phyloP scores from a whole-genome alignment of 1,284 basidiomycete genomes.

The Ceratobasidium sp. region DNA sequence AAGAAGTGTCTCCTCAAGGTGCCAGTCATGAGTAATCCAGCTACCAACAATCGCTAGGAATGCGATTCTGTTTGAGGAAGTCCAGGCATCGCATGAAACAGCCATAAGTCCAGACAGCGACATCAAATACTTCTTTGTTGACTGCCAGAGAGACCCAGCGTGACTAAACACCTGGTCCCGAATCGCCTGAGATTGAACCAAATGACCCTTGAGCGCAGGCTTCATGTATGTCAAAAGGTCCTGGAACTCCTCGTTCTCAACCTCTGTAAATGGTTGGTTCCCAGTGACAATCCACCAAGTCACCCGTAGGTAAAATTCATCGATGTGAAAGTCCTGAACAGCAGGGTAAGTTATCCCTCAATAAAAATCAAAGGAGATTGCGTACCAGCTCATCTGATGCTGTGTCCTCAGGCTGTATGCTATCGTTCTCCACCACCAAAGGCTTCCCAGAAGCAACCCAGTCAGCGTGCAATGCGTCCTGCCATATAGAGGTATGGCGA shows the following conservation, averaged over 20 bases:
- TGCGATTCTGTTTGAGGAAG: conserved; percentile 32
- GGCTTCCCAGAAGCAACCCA: conserved; percentile 2
- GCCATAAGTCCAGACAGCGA: conserved; percentile 27
- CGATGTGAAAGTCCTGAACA: conserved; percentile 14
- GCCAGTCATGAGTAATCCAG: conserved; percentile 39
- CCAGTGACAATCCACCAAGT: conserved; percentile 21
- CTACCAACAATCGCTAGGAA: conserved; percentile 36
- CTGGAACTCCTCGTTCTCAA: conserved; percentile 23
- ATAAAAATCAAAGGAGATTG: not conserved
- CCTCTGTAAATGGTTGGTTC: conserved; percentile 26
- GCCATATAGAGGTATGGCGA: not conserved
- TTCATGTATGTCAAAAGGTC: not conserved
- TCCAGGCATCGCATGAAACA: conserved; percentile 39
- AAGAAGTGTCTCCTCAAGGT: conserved; percentile 20
- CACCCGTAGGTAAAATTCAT: conserved; percentile 15
- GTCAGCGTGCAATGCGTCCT: not conserved
- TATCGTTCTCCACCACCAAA: not conserved
- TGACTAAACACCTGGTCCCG: conserved; percentile 6
- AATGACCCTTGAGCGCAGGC: not conserved
- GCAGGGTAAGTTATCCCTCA: too few species aligned
- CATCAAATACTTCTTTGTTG: not conserved
- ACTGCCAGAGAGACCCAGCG: not conserved
- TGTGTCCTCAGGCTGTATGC: not conserved
- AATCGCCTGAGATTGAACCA: not conserved
- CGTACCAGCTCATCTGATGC: not conserved